Evolutionary conservation across 2,329 filamentous ascomycete genomes (phyloP), one percentile per base, ranked within the genome.

Genomic region (Dactylellina parvicollis): DNA sequence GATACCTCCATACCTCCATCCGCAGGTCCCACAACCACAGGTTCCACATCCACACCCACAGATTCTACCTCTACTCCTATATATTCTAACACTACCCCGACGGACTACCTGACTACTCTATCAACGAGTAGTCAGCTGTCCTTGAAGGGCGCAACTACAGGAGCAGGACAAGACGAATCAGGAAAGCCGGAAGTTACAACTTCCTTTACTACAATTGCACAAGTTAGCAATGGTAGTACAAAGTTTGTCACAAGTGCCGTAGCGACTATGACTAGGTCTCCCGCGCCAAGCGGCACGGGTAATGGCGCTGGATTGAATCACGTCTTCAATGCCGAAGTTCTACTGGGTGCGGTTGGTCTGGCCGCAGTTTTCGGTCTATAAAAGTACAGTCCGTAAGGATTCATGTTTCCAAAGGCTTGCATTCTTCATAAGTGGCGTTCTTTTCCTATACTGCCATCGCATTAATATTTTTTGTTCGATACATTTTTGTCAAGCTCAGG

Each of bases 81-180:
- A 52, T 36, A 65, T 64, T 72, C 67, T 72, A 72, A 72, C 55
- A 47, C 24, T 34, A 66, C 52, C n/a, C 20, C 54, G 46, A 47
- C 54, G 69, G 69, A 52, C 60, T 40, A 47, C n/a, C 28, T 36
- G 54, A 66, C 60, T 26, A 73, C 69, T 66, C 69, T 55, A 32
- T 34, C 16, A 24, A 60, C 69, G 69, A 66, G 60, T 73, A 47
- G 69, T 60, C 52, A 36, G 49, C 36, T 38, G 60, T 56, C 69
- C 36, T 66, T 60, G 55, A 60, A n/a, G 4, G 38, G 28, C 36
- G 18, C 60, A 55, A 16, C 34, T 59, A 61, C 69, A 71, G 65
- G 65, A 49, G 22, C 55, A 54, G 47, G 47, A 42, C 12, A 52
- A 64, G 20, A 72, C 44, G 69, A 66, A 61, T 7, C 24, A 34